Evolutionary conservation across 148 eudicot genomes (phyloP), one percentile per base, ranked within the genome.

Genomic region (Rhododendron ovatum): DNA sequence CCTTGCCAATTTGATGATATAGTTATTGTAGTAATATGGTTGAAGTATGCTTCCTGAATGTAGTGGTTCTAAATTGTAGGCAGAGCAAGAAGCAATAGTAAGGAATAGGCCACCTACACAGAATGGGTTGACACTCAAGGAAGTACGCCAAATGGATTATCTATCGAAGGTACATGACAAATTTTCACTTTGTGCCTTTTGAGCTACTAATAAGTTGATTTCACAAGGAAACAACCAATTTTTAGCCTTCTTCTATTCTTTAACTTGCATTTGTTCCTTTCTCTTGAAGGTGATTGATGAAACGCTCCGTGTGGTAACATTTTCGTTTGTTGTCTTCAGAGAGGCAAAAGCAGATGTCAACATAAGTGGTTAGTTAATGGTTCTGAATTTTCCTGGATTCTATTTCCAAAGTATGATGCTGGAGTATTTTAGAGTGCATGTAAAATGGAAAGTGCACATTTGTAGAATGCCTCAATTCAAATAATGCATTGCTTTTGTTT

Each of bases 271-370:
- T n/a, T 50, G 28, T 15, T 2, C 11, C 41, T 81, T 24, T 63
- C 15, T 86, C 48, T 82, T 78, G 39, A 78, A 96, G 99, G 98
- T 96, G 82, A 90, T 97, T 0, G 98, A 97, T 90, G 99, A 97
- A 90, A 93, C 98, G 5, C 96, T 97, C 73, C 94, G 98, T 2
- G 85, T 97, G 86, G 83, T 94, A 43, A 91, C 98, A 22, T 95
- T 97, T 90, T 95, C 99, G 14, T 83, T 93, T 2, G 88, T 91
- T 12, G 95, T 92, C 26, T 97, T 95, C 81, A 92, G 98, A 43
- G 99, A 94, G 90, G 99, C 99, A 82, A 91, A 84, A 86, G 81
- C 87, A 81, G 98, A 95, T 78, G 93, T 93, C 59, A 90, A 87
- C 63, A 37, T 94, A 3, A 89, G 83, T 61, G 98, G 98, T 95